Evolutionary conservation across 2,329 filamentous ascomycete species (phyloP).

Genomic region (Aureobasidium sp.): DNA sequence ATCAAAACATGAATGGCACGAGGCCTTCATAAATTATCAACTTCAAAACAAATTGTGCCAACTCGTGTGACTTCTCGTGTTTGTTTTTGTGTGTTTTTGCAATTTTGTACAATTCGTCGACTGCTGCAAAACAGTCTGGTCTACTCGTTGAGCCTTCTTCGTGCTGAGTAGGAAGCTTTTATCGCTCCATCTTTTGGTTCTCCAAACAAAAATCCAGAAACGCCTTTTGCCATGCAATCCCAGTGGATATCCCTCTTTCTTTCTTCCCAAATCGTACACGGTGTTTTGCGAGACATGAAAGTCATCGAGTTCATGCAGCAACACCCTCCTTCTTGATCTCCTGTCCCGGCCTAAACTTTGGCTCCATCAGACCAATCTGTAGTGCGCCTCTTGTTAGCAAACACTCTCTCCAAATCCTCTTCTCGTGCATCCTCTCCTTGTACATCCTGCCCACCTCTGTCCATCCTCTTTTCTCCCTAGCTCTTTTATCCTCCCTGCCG

Average conservation of each 20-base stretch:
- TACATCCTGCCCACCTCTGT: neutral
- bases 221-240: slow-evolving; percentile 15
- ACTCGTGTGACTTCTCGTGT: neutral
- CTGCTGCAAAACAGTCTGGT: neutral
- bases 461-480: neutral
- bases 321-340: slow-evolving; percentile 4
- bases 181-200: neutral
- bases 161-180: neutral
- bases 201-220: slow-evolving; percentile 2
- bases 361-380: slow-evolving; percentile 38
- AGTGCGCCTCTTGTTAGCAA: neutral
- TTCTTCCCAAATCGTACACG: slow-evolving; percentile 1
- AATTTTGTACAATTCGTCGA: neutral
- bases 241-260: neutral
- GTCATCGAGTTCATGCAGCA: neutral
- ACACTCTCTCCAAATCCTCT: neutral
- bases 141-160: neutral
- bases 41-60: neutral
- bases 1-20: slow-evolving; percentile 8
- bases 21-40: slow-evolving; percentile 8
- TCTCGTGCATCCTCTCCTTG: neutral
- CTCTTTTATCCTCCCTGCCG: neutral
- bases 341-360: slow-evolving; percentile 26
- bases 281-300: neutral
- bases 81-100: neutral